Evolutionary conservation across 257 asterid species (phyloP).

Genomic region (Petunia axillaris): DNA sequence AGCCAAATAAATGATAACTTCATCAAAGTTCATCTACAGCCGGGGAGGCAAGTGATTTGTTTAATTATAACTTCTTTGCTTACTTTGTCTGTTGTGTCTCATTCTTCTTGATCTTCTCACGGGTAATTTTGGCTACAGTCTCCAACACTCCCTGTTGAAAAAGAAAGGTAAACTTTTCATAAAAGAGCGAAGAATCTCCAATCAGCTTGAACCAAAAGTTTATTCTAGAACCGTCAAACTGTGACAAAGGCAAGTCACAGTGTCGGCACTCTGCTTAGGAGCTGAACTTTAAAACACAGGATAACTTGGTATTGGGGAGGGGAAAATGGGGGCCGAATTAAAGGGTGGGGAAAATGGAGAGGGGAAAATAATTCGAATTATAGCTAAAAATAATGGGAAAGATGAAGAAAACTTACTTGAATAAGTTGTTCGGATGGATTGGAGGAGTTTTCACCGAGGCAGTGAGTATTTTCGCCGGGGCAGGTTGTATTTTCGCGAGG

Average conservation of each 20-base stretch:
- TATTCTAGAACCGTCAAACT: neutral
- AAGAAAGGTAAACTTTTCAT: constrained; percentile 23
- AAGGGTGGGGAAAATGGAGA: no score
- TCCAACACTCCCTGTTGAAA: constrained; percentile 78
- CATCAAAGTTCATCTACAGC: neutral
- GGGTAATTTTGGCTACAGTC: constrained; percentile 87
- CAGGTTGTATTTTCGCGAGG: no score
- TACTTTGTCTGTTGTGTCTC: constrained; percentile 81
- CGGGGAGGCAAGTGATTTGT: neutral
- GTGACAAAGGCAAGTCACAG: neutral
- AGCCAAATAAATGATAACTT: constrained; percentile 10
- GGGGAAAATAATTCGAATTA: no score
- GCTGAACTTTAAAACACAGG: neutral
- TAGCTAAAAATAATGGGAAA: no score
- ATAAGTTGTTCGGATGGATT: no score
- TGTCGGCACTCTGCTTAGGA: neutral
- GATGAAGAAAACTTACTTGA: no score
- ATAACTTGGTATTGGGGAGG: neutral
- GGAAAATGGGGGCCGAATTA: no score
- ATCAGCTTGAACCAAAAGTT: constrained; percentile 14
- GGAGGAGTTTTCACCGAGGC: no score
- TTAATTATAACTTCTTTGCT: constrained; percentile 31
- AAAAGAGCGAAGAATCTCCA: neutral
- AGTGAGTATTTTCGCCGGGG: no score
- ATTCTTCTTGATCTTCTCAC: constrained; percentile 78